Evolutionary conservation across 768 basidiomycete species (phyloP), one percentile per base, ranked within the genome.

Genomic region (Leccinum subgranulosum): DNA sequence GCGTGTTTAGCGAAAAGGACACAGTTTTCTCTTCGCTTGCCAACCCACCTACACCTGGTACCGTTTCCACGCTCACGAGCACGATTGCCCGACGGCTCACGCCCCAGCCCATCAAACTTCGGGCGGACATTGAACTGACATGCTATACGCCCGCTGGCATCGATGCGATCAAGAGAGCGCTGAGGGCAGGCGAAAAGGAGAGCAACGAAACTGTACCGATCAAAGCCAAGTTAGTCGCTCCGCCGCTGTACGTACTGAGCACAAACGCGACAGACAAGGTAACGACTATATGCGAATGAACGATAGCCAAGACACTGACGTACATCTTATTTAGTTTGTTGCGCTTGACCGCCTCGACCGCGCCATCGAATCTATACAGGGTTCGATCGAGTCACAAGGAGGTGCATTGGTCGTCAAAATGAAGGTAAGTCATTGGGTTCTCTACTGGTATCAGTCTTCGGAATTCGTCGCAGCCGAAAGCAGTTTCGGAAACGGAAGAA

Each of bases 231-330:
- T 80, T 99, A 23, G 95, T 98, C 45, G 96, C 96, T 0, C 97
- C 97, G 8, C 96, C 96, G 27, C 72, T 99, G 39, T 99, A 98
- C 65, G 96, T 99, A 25, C 79, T 99, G 53, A 93, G 90, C 63
- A 95, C 93, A 28, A 98, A 98, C 62, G 90, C 93, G 12, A 98
- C 96, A 6, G 97, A 99, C 75, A 99, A 98, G 83, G 88, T 86
- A 36, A 43, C 77, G 3, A 10, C 56, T 43, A 49, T 6, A 41
- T 21, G 17, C 14, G 2, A 10, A 41, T n/a, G 36, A 9, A 31
- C 25, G 17, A 5, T 29, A 7, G 17, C 10, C 47, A n/a, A 25
- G 6, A 33, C 1, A 19, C 28, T 12, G 46, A 19, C 14, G 17
- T 17, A 46, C 19, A 5, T 14, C 19, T 17, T 34, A 4, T 25